Conservation (phyloP, 768 basidiomycete genomes). For the Nidularia sp. region DNA sequence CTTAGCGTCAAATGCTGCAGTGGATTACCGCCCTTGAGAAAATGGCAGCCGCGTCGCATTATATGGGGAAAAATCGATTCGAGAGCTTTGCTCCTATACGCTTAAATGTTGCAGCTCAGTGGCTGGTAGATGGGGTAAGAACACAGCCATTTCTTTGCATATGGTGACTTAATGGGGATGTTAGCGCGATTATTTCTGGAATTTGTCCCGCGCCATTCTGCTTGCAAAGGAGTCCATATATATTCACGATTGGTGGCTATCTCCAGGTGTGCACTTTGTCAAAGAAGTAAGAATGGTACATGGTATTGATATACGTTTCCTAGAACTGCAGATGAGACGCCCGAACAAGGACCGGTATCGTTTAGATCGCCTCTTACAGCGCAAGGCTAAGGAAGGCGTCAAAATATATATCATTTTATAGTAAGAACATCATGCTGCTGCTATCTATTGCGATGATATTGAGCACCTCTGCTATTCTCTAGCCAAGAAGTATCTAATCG, state of each 20-base stretch:
- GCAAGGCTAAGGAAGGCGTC: conserved; percentile 93
- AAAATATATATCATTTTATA: conserved; percentile 95
- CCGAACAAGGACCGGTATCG: conserved; percentile 84
- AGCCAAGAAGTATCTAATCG: conserved; percentile 95
- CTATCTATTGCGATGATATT: neutral
- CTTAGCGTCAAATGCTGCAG: conserved; percentile 90
- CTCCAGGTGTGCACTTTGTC: conserved; percentile 54
- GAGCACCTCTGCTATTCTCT: conserved; percentile 6
- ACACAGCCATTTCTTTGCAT: neutral
- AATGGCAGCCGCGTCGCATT: conserved; percentile 72
- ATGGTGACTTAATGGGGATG: conserved; percentile 2
- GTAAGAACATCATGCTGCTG: conserved; percentile 34
- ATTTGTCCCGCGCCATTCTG: conserved; percentile 84
- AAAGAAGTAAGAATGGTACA: neutral
- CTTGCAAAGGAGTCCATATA: conserved; percentile 87
- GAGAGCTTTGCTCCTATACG: conserved; percentile 92
- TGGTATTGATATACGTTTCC: neutral
- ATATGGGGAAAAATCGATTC: conserved; percentile 80
- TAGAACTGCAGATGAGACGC: conserved; percentile 80
- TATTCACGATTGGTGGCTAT: conserved; percentile 99
- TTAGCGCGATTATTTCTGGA: conserved; percentile 98
- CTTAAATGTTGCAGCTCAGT: conserved; percentile 91
- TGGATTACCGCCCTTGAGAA: conserved; percentile 92
- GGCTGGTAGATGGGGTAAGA: conserved; percentile 95
- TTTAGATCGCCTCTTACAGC: conserved; percentile 78